Evolutionary conservation across 352 stramenopile species (phyloP), one percentile per base, ranked within the genome.

Genomic region (Globisporangium splendens): DNA sequence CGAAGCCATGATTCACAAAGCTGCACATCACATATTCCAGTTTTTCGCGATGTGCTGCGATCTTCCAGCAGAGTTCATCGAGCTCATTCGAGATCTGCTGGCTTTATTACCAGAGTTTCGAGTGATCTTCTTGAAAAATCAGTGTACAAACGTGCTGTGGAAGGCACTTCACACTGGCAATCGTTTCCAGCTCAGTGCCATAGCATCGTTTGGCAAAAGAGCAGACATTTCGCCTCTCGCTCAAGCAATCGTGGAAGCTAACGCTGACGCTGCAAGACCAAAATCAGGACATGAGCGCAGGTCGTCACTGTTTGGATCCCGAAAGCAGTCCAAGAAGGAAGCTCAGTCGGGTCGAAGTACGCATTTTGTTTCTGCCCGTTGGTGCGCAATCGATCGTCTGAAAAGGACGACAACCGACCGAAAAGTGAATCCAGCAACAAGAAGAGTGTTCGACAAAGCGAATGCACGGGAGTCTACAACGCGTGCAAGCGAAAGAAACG

Each of bases 21-120:
- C 81, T 28, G 61, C 65, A 1, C 77, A 85, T 35, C 75, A 86
- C 18, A 43, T 85, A 28, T 72, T 81, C 22, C 79, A 86, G 41
- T 51, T 83, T 14, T 57, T 85, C 33, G 60, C 68, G 18, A 50
- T 83, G 54, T 68, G 63, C 10, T 61, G 66, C 18, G 62, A 61
- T 20, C 52, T 85, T 1, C 76, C 79, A 3, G 38, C 56, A 4
- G 65, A 65, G 35, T 60, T 85, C 12, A 65, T 81, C 1, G 63
- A 74, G 17, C 49, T 86, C 3, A 60, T 86, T 43, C 66, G 73
- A 10, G 75, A 83, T 47, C 55, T 89, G 6, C 56, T 69, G 49
- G 56, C 58, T 13, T 43, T 75, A 20, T 68, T 54, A 22, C 63
- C 63, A 0, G 47, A 66, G 12, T 89, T 89, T 33, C 62, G 68